Evolutionary conservation across 2,329 filamentous ascomycete genomes (phyloP), one percentile per base, ranked within the genome.

Genomic region (Neofusicoccum sp.): DNA sequence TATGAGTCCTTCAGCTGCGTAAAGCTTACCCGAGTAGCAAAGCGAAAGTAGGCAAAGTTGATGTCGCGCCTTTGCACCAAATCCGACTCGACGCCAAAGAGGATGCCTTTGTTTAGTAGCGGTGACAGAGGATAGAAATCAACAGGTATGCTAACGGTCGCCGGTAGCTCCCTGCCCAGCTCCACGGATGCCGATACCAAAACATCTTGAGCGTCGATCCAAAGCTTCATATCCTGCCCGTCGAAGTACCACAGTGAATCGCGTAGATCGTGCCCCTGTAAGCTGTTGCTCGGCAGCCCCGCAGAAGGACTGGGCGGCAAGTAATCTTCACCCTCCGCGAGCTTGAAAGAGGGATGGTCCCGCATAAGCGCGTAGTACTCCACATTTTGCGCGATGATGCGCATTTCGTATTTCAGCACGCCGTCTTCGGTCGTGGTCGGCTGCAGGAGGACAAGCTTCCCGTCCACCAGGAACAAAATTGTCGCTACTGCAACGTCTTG

Each of bases 181-280:
- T 91, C 89, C 41, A 83, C 80, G 6, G 88, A 86, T 29, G 88
- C 87, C 22, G 89, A 89, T 39, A 88, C 85, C 44, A 98, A 80
- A 34, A 98, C 87, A 65, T 95, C 91, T 67, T 93, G 88, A 44
- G 97, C 87, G 72, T 97, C 92, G 29, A 91, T 87, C 95, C 95
- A 99, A 3, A 91, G 86, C 67, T 93, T 90, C 68, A 98, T 85
- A 67, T 93, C 88, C 62, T 86, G 86, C 4, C 95, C 95, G 70
- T 97, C 93, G 76, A 97, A 98, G 49, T 92, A 87, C 95, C 95
- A 99, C 2, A 99, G 80, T 1, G 95, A 98, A 77, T 97, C 92
- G 61, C 87, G 86, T 44, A 99, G 78, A 67, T 86, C 85, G 66
- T 86, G 77, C 59, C 80, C 81, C 34, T 65, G 64, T 48, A 80